phyloP scores from a whole-genome alignment of 352 stramenopile species.

The Phytophthora sp. region DNA sequence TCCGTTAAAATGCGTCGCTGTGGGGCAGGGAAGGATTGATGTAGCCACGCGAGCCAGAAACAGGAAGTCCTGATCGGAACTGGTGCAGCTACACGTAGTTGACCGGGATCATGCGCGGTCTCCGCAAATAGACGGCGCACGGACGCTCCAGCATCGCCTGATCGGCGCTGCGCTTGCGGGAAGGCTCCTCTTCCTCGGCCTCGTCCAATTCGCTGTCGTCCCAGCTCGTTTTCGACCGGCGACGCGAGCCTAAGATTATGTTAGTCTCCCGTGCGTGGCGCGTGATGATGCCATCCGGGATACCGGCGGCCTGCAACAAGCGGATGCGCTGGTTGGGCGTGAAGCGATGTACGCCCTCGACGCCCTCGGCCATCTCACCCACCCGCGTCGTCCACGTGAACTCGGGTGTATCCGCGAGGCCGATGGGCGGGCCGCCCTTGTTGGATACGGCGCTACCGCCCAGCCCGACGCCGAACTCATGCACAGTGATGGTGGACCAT shows the following conservation, averaged over 20 bases:
- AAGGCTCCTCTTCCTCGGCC: slow-evolving; percentile 11
- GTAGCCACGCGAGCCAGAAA: too few species aligned
- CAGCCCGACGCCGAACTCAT: slow-evolving; percentile 69
- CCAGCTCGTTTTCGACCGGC: slow-evolving; percentile 38
- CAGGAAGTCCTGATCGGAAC: not conserved
- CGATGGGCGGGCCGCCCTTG: slow-evolving; percentile 65
- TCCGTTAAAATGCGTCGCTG: slow-evolving; percentile 19
- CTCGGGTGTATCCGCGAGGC: slow-evolving; percentile 56
- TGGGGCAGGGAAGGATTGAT: not conserved
- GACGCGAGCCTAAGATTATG: slow-evolving; percentile 69
- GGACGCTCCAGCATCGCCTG: slow-evolving; percentile 51
- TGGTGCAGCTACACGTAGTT: slow-evolving; percentile 55
- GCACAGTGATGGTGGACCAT: slow-evolving; percentile 54
- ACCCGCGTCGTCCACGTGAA: slow-evolving; percentile 76
- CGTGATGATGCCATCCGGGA: slow-evolving; percentile 71
- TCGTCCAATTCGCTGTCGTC: slow-evolving; percentile 24
- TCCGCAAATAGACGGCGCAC: slow-evolving; percentile 52
- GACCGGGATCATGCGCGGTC: slow-evolving; percentile 70
- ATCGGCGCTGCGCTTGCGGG: slow-evolving; percentile 53
- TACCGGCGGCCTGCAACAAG: slow-evolving; percentile 57
- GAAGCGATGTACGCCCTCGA: slow-evolving; percentile 71
- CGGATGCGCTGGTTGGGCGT: slow-evolving; percentile 61
- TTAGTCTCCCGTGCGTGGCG: slow-evolving; percentile 68
- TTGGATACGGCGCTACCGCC: slow-evolving; percentile 63
- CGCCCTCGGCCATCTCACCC: slow-evolving; percentile 69